Evolutionary conservation across 2,329 filamentous ascomycete species (phyloP).

Genomic region (Emergomyces pasteurianus): DNA sequence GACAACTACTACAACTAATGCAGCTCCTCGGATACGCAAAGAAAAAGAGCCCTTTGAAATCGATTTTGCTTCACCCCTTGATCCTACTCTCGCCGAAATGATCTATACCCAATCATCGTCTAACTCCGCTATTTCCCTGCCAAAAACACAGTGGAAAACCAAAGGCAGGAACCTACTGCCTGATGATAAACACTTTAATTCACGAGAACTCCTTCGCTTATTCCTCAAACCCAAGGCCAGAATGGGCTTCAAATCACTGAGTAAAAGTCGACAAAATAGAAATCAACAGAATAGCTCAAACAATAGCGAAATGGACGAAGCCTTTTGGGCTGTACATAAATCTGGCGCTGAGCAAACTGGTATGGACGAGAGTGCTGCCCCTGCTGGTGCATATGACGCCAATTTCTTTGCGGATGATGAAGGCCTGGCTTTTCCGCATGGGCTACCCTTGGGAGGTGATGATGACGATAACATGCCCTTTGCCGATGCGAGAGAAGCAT

Average conservation of each 20-base stretch:
- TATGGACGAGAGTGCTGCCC: constrained; percentile 43
- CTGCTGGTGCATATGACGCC: constrained; percentile 78
- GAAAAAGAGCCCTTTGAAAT: constrained; percentile 97
- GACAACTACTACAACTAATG: constrained; percentile 44
- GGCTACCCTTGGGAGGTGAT: constrained; percentile 31
- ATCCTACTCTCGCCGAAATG: constrained; percentile 56
- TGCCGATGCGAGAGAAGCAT: constrained; percentile 38
- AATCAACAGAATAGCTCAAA: constrained; percentile 42
- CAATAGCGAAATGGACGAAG: constrained; percentile 79
- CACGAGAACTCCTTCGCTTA: constrained; percentile 71
- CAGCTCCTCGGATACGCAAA: constrained; percentile 55
- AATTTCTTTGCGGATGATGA: constrained; percentile 84
- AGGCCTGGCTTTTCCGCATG: constrained; percentile 35
- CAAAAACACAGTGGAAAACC: constrained; percentile 91
- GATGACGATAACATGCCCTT: constrained; percentile 38
- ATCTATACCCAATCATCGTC: constrained; percentile 73
- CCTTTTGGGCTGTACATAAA: constrained; percentile 68
- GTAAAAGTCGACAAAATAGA: constrained; percentile 32
- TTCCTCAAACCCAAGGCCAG: constrained; percentile 92
- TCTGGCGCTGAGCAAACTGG: constrained; percentile 41
- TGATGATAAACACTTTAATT: constrained; percentile 98
- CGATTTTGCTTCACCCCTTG: constrained; percentile 69
- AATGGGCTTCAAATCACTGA: constrained; percentile 54
- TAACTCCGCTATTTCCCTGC: constrained; percentile 69
- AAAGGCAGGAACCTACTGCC: constrained; percentile 87